Conservation (phyloP, 352 stramenopile genomes). For the Globisporangium canariense region DNA sequence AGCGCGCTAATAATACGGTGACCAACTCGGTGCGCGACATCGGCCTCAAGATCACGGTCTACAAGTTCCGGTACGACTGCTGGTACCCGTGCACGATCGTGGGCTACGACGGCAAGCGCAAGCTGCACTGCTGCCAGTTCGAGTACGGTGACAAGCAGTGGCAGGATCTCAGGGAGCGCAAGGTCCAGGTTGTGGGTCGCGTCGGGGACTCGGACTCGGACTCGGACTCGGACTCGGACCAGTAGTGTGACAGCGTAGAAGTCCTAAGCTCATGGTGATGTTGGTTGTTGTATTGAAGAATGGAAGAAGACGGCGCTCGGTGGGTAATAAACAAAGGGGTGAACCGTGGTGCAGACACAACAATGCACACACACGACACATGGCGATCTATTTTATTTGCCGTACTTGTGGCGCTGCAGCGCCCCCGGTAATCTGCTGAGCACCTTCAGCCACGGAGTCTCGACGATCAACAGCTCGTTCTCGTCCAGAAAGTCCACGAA, state of each 20-base stretch:
- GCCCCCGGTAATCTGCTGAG: conserved; percentile 73
- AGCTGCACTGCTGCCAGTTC: conserved; percentile 77
- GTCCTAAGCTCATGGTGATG: background rate
- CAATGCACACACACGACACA: background rate
- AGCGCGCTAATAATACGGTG: conserved; percentile 16
- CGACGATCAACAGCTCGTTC: conserved; percentile 76
- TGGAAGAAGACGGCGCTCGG: background rate
- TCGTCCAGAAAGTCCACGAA: conserved; percentile 79
- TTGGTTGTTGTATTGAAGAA: background rate
- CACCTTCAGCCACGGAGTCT: conserved; percentile 87
- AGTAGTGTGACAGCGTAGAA: background rate
- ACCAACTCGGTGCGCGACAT: conserved; percentile 60
- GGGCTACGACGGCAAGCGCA: conserved; percentile 64
- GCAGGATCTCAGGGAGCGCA: conserved; percentile 51
- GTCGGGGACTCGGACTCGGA: conserved; percentile 1
- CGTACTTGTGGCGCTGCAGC: conserved; percentile 85
- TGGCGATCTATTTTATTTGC: conserved; percentile 63
- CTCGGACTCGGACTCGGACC: background rate
- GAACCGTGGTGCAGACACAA: background rate
- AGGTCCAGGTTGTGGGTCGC: conserved; percentile 43
- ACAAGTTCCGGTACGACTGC: conserved; percentile 79
- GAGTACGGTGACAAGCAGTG: conserved; percentile 84
- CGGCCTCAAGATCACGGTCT: conserved; percentile 55
- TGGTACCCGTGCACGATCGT: conserved; percentile 81
- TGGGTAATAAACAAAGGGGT: background rate